Evolutionary conservation across 768 basidiomycete genomes (phyloP).

Genomic region (Lactarius akahatsu): DNA sequence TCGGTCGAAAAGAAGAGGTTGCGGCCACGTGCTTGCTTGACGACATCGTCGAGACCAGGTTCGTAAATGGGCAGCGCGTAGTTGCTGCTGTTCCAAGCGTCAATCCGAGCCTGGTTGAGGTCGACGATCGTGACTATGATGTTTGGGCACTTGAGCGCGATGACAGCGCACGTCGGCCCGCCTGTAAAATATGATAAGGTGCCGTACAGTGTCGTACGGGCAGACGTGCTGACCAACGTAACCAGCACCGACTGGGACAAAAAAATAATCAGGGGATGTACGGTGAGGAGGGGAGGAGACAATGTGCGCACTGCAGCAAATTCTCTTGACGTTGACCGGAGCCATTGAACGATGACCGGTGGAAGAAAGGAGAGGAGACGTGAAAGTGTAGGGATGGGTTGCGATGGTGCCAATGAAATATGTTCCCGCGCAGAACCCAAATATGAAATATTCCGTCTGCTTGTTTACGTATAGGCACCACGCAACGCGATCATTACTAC

Average conservation of each 20-base stretch:
- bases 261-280: slow-evolving; percentile 27
- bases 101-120: slow-evolving; percentile 89
- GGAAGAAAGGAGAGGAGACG: slow-evolving; percentile 29
- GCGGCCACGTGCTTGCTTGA: slow-evolving; percentile 81
- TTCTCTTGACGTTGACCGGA: slow-evolving; percentile 66
- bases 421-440: not conserved
- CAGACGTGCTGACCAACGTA: slow-evolving; percentile 73
- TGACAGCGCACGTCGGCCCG: slow-evolving; percentile 94
- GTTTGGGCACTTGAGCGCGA: slow-evolving; percentile 89
- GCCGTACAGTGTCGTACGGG: not conserved
- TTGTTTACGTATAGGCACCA: not conserved
- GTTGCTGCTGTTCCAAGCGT: slow-evolving; percentile 92
- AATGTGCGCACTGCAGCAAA: slow-evolving; percentile 78
- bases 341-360: no score
- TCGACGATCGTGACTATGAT: slow-evolving; percentile 97
- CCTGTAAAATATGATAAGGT: slow-evolving; percentile 45
- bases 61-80: slow-evolving; percentile 94
- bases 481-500: not conserved
- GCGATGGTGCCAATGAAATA: slow-evolving; percentile 5
- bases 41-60: slow-evolving; percentile 91
- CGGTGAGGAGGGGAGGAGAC: not conserved
- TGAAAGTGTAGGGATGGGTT: slow-evolving; percentile 18
- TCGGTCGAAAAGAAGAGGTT: slow-evolving; percentile 98
- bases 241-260: slow-evolving; percentile 71
- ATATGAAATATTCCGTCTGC: not conserved